Percentiles rank a stretch among this genome's conserved stretches.
These are phyloP conservation scores for Puccinia triticina DNA, from an alignment of 1,284 basidiomycete species.

Conservation along the genomic window DNA sequence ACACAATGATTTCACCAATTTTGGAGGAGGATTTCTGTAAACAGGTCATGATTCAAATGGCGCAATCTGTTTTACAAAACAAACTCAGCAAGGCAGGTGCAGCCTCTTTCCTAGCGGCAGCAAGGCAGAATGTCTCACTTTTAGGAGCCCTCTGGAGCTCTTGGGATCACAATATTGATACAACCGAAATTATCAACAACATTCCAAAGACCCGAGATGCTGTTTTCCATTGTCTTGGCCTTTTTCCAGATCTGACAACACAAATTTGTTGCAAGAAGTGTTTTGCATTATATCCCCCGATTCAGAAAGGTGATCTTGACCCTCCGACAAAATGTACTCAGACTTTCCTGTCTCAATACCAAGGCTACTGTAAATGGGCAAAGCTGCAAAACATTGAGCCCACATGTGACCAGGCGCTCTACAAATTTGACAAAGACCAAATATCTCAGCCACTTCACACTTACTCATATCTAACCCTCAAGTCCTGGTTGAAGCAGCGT, in stretches of 20 bases:
- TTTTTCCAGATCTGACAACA: no score
- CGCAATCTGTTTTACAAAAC: no score
- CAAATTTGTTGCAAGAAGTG: slow-evolving; percentile 15
- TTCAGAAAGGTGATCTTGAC: neutral
- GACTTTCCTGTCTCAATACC: neutral
- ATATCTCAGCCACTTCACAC: neutral
- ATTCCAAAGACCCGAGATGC: neutral
- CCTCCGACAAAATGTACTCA: neutral
- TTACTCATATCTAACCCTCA: neutral
- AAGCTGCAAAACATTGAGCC: slow-evolving; percentile 1
- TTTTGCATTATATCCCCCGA: neutral
- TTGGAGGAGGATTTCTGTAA: slow-evolving; percentile 19
- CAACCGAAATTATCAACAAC: neutral
- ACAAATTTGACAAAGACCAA: slow-evolving; percentile 2
- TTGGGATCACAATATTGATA: neutral
- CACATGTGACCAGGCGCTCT: slow-evolving; percentile 10
- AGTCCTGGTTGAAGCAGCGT: neutral
- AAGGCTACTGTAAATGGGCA: no score
- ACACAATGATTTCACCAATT: neutral
- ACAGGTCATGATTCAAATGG: no score
- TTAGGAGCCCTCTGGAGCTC: slow-evolving; percentile 15
- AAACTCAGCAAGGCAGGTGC: no score
- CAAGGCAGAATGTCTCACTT: no score
- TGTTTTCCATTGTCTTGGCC: no score
- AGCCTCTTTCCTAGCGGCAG: no score